phyloP scores from a whole-genome alignment of 192 early-diverging fungal species.

The Umbelopsis vinacea region DNA sequence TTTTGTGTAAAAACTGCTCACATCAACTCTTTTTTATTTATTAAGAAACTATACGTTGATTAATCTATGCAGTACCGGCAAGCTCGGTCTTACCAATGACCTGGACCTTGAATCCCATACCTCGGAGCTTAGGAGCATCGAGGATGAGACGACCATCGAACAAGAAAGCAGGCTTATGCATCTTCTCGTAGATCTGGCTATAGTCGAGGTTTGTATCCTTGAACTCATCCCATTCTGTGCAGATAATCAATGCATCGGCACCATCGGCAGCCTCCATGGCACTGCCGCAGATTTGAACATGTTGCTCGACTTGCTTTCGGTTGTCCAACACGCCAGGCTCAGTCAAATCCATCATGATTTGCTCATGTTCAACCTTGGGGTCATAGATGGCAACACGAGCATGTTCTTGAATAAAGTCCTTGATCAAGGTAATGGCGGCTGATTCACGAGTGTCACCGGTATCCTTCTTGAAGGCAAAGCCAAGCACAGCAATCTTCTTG shows the following conservation, averaged over 20 bases:
- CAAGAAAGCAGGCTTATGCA: constrained; percentile 86
- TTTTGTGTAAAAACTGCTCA: background rate
- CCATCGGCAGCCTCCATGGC: constrained; percentile 73
- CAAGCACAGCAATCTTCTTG: constrained; percentile 79
- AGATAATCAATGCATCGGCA: constrained; percentile 78
- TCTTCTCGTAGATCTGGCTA: constrained; percentile 60
- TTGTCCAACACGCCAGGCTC: constrained; percentile 58
- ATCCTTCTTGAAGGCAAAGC: constrained; percentile 95
- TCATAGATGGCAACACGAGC: constrained; percentile 84
- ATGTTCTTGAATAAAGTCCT: constrained; percentile 76
- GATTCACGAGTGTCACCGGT: constrained; percentile 93
- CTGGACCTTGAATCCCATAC: constrained; percentile 80
- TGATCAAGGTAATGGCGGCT: constrained; percentile 84
- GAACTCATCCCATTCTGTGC: constrained; percentile 94
- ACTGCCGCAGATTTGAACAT: constrained; percentile 61
- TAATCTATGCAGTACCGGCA: constrained; percentile 24
- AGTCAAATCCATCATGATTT: constrained; percentile 71
- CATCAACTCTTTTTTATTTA: background rate
- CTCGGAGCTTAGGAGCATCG: constrained; percentile 61
- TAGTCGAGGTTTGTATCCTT: constrained; percentile 69
- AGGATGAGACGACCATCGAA: constrained; percentile 92
- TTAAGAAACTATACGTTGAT: background rate
- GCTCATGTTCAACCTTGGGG: constrained; percentile 78
- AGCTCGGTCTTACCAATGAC: constrained; percentile 66
- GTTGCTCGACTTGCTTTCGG: constrained; percentile 55